Conservation (phyloP, 345 rosid genomes). For the Syzygium oleosum region DNA sequence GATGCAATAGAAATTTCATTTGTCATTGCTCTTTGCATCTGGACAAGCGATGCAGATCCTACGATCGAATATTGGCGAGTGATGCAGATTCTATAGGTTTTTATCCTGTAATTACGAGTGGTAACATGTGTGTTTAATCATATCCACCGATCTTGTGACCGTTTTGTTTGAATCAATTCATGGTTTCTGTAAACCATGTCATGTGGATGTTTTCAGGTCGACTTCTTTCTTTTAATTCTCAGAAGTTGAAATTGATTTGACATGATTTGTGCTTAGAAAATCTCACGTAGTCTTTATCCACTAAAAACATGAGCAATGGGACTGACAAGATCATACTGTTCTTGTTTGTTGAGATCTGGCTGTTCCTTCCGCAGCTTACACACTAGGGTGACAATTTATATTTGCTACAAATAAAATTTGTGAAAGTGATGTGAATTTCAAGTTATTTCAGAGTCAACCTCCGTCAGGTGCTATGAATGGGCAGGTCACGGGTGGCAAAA, state of each 20-base stretch:
- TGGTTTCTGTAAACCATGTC: background rate
- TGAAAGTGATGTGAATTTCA: background rate
- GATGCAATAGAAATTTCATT: background rate
- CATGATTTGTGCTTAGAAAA: background rate
- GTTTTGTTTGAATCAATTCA: background rate
- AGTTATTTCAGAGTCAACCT: slow-evolving; percentile 20
- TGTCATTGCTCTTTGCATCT: background rate
- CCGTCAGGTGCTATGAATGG: slow-evolving; percentile 38
- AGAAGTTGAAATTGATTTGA: background rate
- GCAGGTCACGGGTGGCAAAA: slow-evolving; percentile 36
- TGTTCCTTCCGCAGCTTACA: background rate
- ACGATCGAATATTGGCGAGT: background rate
- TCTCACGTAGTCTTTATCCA: background rate
- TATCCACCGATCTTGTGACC: background rate
- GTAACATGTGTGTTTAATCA: background rate
- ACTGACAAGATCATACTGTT: background rate
- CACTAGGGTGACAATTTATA: background rate
- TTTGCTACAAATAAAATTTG: background rate
- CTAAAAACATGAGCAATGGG: background rate
- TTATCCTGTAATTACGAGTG: background rate
- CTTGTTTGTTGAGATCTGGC: background rate
- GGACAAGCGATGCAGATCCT: background rate
- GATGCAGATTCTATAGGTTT: background rate
- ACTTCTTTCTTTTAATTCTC: background rate
- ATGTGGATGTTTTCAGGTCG: background rate